These are phyloP conservation scores for Dactylonectria estremocensis DNA, from an alignment of 2,329 filamentous ascomycete species.

Conservation along the genomic window DNA sequence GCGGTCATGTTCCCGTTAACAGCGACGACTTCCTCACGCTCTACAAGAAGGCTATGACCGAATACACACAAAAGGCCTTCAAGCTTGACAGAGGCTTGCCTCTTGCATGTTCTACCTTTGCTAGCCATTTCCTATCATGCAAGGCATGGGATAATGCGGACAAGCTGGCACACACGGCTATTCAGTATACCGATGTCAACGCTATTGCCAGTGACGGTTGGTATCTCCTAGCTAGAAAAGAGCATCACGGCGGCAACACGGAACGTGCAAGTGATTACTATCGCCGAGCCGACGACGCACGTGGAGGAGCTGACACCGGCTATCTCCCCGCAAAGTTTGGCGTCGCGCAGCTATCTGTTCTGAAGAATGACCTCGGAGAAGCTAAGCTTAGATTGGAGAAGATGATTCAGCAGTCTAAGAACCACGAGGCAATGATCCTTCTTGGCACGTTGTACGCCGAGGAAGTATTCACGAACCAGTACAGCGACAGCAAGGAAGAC, in stretches of 20 bases:
- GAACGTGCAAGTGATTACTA: constrained; percentile 89
- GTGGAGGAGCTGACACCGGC: constrained; percentile 91
- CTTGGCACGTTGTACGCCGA: constrained; percentile 94
- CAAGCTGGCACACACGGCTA: constrained; percentile 89
- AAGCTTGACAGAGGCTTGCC: constrained; percentile 94
- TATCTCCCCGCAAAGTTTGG: constrained; percentile 97
- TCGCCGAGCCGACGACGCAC: constrained; percentile 88
- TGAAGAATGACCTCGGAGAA: constrained; percentile 88
- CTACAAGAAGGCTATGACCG: constrained; percentile 94
- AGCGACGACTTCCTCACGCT: constrained; percentile 87
- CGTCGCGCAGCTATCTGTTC: constrained; percentile 87
- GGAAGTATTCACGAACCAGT: constrained; percentile 88
- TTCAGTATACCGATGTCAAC: constrained; percentile 96
- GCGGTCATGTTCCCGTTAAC: constrained; percentile 84
- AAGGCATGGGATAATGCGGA: constrained; percentile 88
- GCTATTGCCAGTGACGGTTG: constrained; percentile 97
- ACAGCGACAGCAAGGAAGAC: constrained; percentile 83
- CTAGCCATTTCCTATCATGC: constrained; percentile 88
- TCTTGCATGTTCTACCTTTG: constrained; percentile 91
- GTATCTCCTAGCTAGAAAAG: constrained; percentile 94
- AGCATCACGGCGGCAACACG: constrained; percentile 85
- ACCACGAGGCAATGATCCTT: constrained; percentile 90
- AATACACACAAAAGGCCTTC: constrained; percentile 94
- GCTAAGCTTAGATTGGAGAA: constrained; percentile 96
- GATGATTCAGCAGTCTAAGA: constrained; percentile 88